Base-by-base conservation (phyloP, 768 basidiomycete genomes). In the Lentinula aciculospora region DNA sequence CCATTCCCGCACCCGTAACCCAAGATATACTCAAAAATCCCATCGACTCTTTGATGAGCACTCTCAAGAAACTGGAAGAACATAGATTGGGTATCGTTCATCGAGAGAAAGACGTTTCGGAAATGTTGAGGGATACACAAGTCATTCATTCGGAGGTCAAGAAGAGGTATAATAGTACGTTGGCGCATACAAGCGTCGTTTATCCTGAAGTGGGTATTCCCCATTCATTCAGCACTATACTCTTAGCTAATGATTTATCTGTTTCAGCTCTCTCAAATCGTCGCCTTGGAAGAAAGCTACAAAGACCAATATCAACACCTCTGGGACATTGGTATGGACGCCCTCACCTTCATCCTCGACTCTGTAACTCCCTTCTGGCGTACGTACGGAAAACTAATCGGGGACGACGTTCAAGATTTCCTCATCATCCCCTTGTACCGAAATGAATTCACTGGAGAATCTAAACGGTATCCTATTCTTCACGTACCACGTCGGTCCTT, bases 301-400 rank as follows among this genome's bases (percentile, higher is more conserved):
- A 82, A 81, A 63, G 86, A 90, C 64, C 85, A 85, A 58, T 91
- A 89, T 61, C 87, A 91, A 62, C 86, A 89, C 61, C 69, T 92
- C 53, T 92, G 88, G 88, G 89, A 90, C 60, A 73, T 91, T 56
- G 89, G 85, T 17, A 85, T 90, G 80, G 86, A 89, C 58, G 84
- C 83, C 0, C 73, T 91, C 56, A 90, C 89, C 0, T 78, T 92
- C 57, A 70, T 91, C 49, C 75, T 92, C 44, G 89, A 90, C 64
- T 85, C 82, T 2, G 84, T 91, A 13, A 83, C 89, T 1, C 89
- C 89, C 0, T 81, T 92, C 65, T 91, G 89, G 89, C 76, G 89
- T 60, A 88, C 79, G 32, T 89, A 91, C 60, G 89, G 89, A 53
- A 89, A 87, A 64, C 81, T 82, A n/a, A 89, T 92, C 53, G 86